These are phyloP conservation scores for Termitomyces sp. DNA, from an alignment of 768 basidiomycete genomes.

Conservation along the genomic window DNA sequence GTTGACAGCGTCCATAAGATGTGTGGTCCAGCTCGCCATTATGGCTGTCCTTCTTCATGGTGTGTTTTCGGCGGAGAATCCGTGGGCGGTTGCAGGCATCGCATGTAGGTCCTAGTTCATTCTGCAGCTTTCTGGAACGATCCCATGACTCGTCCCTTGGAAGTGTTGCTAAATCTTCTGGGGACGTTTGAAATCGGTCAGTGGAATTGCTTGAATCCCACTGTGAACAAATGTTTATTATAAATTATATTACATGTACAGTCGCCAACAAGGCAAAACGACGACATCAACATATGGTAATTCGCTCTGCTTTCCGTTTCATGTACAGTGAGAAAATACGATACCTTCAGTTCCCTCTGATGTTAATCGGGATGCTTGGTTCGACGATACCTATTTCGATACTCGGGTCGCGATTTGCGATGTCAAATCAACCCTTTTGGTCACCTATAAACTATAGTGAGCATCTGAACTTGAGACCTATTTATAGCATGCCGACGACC, in stretches of 20 bases:
- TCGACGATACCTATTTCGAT: conserved; percentile 79
- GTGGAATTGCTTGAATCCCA: conserved; percentile 15
- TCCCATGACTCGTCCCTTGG: background rate
- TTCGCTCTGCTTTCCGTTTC: background rate
- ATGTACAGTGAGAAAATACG: background rate
- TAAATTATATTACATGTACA: conserved; percentile 18
- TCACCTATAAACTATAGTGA: conserved; percentile 74
- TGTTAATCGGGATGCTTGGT: conserved; percentile 64
- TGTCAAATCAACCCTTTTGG: conserved; percentile 80
- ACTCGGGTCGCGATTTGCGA: conserved; percentile 69
- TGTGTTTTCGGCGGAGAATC: conserved; percentile 72
- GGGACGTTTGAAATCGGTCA: conserved; percentile 75
- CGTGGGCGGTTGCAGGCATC: conserved; percentile 72
- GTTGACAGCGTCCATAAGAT: conserved; percentile 65
- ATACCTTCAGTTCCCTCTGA: conserved; percentile 52
- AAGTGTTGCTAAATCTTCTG: conserved; percentile 68
- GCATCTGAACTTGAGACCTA: conserved; percentile 15
- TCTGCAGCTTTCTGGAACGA: background rate
- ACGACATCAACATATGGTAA: conserved; percentile 71
- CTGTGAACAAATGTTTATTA: background rate
- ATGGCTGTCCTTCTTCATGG: conserved; percentile 66
- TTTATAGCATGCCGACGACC: background rate
- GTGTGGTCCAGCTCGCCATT: conserved; percentile 71
- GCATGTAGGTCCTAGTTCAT: conserved; percentile 47
- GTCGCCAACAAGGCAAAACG: conserved; percentile 78